These are phyloP conservation scores for Perilla frutescens DNA, from an alignment of 257 asterid species.

Conservation along the genomic window DNA sequence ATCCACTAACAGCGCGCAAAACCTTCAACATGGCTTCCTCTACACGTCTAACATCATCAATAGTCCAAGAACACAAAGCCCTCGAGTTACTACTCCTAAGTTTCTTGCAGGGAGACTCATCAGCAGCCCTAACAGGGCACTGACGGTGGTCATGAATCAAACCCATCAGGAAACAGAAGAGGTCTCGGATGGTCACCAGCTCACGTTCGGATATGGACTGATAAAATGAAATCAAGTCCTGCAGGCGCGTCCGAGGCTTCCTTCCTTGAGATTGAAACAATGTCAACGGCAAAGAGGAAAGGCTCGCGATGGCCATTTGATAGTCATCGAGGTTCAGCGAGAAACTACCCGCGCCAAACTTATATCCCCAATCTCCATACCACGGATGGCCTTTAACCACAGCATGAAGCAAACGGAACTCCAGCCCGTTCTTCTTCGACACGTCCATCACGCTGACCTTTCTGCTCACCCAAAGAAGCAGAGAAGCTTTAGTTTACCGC, in stretches of 20 bases:
- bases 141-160: conserved; percentile 61
- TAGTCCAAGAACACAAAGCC: conserved; percentile 76
- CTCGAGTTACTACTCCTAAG: conserved; percentile 52
- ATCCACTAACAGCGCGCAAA: conserved; percentile 79
- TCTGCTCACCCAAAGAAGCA: conserved; percentile 44
- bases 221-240: conserved; percentile 80
- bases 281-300: conserved; percentile 69
- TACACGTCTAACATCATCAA: conserved; percentile 64
- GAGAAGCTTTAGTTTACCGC: conserved; percentile 23
- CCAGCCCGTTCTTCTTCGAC: conserved; percentile 90
- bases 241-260: conserved; percentile 74
- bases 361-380: conserved; percentile 98
- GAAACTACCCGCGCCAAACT: conserved; percentile 90
- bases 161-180: conserved; percentile 70
- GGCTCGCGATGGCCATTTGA: conserved; percentile 57
- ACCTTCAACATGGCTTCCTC: conserved; percentile 91
- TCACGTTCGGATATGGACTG: conserved; percentile 83
- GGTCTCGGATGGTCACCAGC: conserved; percentile 73
- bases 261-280: conserved; percentile 75
- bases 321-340: conserved; percentile 68
- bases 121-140: conserved; percentile 40
- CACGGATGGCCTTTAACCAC: conserved; percentile 84
- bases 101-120: conserved; percentile 60
- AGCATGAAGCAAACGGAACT: conserved; percentile 82
- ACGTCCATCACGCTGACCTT: conserved; percentile 96